Percentiles rank a stretch among this genome's conserved stretches.
phyloP scores from a whole-genome alignment of 257 asterid species.

The Anisodus tanguticus region DNA sequence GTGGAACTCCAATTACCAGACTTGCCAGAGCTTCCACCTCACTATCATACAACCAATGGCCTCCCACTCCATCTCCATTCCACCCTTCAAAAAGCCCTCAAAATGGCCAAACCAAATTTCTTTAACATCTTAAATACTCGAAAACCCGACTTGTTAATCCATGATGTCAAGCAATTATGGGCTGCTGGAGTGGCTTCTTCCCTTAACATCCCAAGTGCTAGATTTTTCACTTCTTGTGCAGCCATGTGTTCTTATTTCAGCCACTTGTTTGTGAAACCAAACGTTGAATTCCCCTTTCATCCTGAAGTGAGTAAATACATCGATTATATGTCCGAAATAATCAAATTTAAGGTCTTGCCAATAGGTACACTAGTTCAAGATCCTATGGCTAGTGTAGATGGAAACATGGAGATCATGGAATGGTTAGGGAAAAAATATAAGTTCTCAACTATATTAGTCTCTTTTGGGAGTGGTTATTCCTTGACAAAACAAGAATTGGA shows the following conservation, averaged over 20 bases:
- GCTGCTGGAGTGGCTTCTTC: constrained; percentile 35
- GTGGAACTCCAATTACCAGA: constrained; percentile 49
- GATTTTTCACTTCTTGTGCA: constrained; percentile 48
- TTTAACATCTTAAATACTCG: constrained; percentile 33
- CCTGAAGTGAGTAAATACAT: neutral
- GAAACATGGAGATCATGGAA: constrained; percentile 15
- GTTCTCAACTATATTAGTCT: constrained; percentile 23
- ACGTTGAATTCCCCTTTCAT: constrained; percentile 44
- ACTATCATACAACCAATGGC: constrained; percentile 57
- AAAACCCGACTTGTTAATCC: constrained; percentile 49
- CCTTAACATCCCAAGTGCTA: constrained; percentile 33
- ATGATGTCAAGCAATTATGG: constrained; percentile 51
- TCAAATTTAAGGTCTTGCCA: neutral
- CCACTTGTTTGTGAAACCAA: constrained; percentile 31
- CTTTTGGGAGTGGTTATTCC: constrained; percentile 21
- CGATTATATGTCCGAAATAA: neutral
- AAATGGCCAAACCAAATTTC: constrained; percentile 41
- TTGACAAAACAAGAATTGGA: constrained; percentile 25
- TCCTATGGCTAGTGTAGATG: constrained; percentile 19
- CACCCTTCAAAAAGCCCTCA: constrained; percentile 44
- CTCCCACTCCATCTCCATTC: constrained; percentile 57
- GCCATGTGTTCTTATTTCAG: constrained; percentile 37
- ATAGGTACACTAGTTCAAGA: constrained; percentile 25
- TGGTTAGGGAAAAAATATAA: neutral
- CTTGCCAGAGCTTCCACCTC: constrained; percentile 51